Percentiles rank a stretch among this genome's conserved stretches.
Conservation (phyloP, 257 asterid genomes). For the Solanum medicagineum region DNA sequence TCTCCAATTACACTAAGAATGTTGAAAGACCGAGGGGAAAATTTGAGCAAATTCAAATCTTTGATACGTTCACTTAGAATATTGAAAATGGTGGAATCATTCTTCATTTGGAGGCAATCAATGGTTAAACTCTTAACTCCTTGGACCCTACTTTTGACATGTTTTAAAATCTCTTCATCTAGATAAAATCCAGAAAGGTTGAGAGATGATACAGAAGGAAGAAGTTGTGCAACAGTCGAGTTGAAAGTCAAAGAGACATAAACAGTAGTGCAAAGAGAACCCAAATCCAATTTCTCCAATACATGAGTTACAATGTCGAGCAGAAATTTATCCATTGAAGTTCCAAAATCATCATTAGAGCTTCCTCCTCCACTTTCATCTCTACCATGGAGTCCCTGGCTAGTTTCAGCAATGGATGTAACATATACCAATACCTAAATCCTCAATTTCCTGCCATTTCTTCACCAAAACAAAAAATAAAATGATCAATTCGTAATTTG, state of each 20-base stretch:
- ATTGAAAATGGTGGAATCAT: slow-evolving; percentile 23
- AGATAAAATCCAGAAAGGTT: slow-evolving; percentile 61
- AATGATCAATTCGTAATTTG: not conserved
- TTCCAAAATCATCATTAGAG: slow-evolving; percentile 3
- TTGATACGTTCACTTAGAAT: slow-evolving; percentile 35
- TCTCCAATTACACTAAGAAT: slow-evolving; percentile 33
- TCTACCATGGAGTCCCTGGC: not conserved
- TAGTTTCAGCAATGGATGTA: not conserved
- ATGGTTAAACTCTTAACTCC: slow-evolving; percentile 31
- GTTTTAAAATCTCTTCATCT: slow-evolving; percentile 27
- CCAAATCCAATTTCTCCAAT: slow-evolving; percentile 30
- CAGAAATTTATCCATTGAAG: slow-evolving; percentile 21
- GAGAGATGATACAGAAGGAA: slow-evolving; percentile 32
- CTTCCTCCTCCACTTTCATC: not conserved
- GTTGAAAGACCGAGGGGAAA: slow-evolving; percentile 27
- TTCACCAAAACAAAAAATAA: not conserved
- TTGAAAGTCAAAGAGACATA: slow-evolving; percentile 35
- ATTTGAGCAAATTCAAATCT: slow-evolving; percentile 61
- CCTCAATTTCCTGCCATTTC: not conserved
- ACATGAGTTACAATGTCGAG: no score
- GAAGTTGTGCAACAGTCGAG: slow-evolving; percentile 28
- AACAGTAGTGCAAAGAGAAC: slow-evolving; percentile 42
- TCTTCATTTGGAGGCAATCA: not conserved
- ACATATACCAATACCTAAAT: not conserved
- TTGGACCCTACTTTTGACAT: slow-evolving; percentile 19